Base-by-base conservation (phyloP, 345 rosid genomes). In the Salix caprea region DNA sequence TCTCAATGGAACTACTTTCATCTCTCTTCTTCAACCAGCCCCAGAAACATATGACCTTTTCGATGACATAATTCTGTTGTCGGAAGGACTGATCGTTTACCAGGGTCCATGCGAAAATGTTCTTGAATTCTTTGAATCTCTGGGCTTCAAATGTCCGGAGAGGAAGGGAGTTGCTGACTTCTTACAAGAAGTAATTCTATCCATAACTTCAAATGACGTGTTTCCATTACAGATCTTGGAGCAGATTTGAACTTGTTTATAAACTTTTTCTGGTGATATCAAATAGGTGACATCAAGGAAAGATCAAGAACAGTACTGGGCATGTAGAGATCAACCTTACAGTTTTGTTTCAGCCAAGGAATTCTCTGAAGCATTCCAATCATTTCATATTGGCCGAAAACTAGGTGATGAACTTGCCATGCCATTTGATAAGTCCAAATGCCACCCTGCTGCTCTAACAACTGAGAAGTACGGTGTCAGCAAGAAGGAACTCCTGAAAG, bases 261-360 rank as follows among this genome's bases (percentile, higher is more conserved):
- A 1, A 40, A 28, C 72, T 46, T 74, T 67, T 40, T n/a, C 30
- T 73, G 66, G 28, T 76, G 39, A 34, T n/a, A 70, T 81, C 58
- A 37, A 19, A 73, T 23, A 92, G 88, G 85, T 88, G 74, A 86
- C 92, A 37, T 92, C 95, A n/a, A 87, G 80, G 81, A 91, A 89
- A 82, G 97, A 94, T 80, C 98, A 94, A 83, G 91, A 85, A 73
- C 98, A 91, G 75, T 92, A 92, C 68, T 94, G 98, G 98, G 82
- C 81, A 7, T 61, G 71, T 1, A 88, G 67, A 69, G 96, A 92
- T 48, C 60, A 80, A 67, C 93, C 93, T 74, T 90, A 89, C 28
- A 85, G 79, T 19, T 94, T 86, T 78, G 84, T 92, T 48, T 80
- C 94, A 0, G 90, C 48, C 28, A 86, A 79, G 64, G 91, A 90